phyloP scores from a whole-genome alignment of 768 basidiomycete genomes.

The Amyloporia xantha region DNA sequence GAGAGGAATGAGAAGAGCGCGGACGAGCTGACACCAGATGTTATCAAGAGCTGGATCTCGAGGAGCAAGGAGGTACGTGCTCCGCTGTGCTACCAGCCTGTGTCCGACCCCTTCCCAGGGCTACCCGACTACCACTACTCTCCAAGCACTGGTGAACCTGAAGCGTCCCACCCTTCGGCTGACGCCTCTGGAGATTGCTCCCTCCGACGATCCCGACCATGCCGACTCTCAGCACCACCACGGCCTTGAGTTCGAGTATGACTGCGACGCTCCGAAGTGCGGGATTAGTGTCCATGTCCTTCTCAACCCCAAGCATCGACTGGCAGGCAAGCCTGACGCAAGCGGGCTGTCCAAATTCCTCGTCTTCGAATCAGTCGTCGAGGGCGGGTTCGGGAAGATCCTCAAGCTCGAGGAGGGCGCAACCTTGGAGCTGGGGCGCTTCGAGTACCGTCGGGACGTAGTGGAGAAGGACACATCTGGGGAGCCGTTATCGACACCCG shows the following conservation, averaged over 20 bases:
- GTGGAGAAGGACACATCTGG: slow-evolving; percentile 9
- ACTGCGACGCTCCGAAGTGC: slow-evolving; percentile 84
- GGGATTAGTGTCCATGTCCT: slow-evolving; percentile 73
- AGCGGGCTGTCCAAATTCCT: slow-evolving; percentile 37
- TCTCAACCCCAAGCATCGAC: slow-evolving; percentile 57
- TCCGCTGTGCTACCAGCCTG: not conserved
- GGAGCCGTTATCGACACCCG: slow-evolving; percentile 9
- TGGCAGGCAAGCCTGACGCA: slow-evolving; percentile 28
- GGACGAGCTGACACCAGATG: slow-evolving; percentile 75
- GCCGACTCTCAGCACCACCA: slow-evolving; percentile 55
- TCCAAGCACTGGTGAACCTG: slow-evolving; percentile 92
- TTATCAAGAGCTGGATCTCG: slow-evolving; percentile 78
- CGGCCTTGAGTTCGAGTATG: slow-evolving; percentile 86
- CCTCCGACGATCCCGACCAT: slow-evolving; percentile 38
- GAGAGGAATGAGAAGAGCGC: slow-evolving; percentile 54
- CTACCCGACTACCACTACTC: slow-evolving; percentile 82
- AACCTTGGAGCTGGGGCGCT: slow-evolving; percentile 73
- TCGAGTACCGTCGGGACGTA: slow-evolving; percentile 36
- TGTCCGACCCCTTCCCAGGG: slow-evolving; percentile 33
- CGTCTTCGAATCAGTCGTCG: slow-evolving; percentile 58
- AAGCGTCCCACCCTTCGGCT: slow-evolving; percentile 84
- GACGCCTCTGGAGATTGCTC: slow-evolving; percentile 46
- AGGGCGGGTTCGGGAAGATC: slow-evolving; percentile 76
- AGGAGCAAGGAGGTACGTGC: slow-evolving; percentile 77
- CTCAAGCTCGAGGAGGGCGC: slow-evolving; percentile 75